A percentile compares a stretch with the other conserved stretches of the same genome.
Conservation (phyloP, 1,139 yeast genomes). For the Debaryomyces coudertii region DNA sequence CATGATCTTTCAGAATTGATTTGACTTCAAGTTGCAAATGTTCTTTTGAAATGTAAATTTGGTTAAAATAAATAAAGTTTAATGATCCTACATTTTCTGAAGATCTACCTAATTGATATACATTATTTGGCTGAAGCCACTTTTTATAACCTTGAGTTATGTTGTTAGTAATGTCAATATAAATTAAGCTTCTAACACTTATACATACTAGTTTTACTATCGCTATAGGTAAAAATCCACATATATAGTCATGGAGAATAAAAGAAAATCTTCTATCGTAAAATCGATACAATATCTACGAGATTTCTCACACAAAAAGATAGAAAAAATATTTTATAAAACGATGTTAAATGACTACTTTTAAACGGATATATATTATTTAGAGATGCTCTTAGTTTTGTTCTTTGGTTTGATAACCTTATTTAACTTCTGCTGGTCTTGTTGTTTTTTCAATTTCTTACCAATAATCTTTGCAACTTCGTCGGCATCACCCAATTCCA, state of each 20-base stretch:
- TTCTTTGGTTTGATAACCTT: conserved; percentile 19
- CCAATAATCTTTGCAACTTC: conserved; percentile 56
- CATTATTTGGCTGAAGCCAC: conserved; percentile 21
- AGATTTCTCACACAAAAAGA: conserved; percentile 1
- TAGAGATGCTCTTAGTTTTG: conserved; percentile 4
- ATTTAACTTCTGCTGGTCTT: conserved; percentile 13
- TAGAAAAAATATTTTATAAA: conserved; percentile 1
- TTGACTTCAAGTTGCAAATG: conserved; percentile 31
- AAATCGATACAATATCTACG: neutral
- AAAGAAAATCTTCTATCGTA: neutral
- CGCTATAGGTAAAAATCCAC: conserved; percentile 13
- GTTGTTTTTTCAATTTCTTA: conserved; percentile 33
- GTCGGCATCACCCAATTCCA: conserved; percentile 78
- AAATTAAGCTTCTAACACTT: neutral
- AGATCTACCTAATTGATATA: conserved; percentile 37
- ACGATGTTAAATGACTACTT: conserved; percentile 6
- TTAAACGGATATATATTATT: conserved; percentile 6
- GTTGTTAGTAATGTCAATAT: neutral
- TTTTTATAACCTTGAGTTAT: conserved; percentile 3
- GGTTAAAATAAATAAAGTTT: conserved; percentile 23
- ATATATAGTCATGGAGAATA: neutral
- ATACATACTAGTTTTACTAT: conserved; percentile 9
- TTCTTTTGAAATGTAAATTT: conserved; percentile 33
- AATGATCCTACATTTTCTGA: conserved; percentile 18
- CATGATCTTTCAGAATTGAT: conserved; percentile 3